Conservation (phyloP, 1,139 yeast species). For the Citeromyces siamensis region DNA sequence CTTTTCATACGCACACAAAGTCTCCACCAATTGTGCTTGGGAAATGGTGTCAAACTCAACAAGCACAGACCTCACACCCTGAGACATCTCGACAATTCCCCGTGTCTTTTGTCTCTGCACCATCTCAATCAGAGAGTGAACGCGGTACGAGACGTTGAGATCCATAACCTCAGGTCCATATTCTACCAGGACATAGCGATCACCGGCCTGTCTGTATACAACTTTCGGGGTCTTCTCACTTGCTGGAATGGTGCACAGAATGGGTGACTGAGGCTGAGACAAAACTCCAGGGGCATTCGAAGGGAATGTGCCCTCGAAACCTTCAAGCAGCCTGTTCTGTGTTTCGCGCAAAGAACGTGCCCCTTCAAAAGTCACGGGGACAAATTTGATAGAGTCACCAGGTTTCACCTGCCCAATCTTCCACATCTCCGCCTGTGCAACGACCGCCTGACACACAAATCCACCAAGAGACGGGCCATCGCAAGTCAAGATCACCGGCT, state of each 20-base stretch:
- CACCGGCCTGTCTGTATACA: conserved; percentile 94
- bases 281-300: conserved; percentile 27
- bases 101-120: conserved; percentile 50
- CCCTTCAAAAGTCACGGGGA: conserved; percentile 56
- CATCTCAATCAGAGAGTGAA: conserved; percentile 68
- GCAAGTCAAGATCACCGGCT: conserved; percentile 91
- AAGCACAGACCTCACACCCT: conserved; percentile 90
- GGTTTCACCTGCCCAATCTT: conserved; percentile 96
- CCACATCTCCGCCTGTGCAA: conserved; percentile 95
- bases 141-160: conserved; percentile 73
- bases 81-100: conserved; percentile 92
- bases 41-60: conserved; percentile 61
- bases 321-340: conserved; percentile 33
- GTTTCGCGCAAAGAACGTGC: conserved; percentile 52
- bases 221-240: conserved; percentile 49
- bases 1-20: conserved; percentile 61
- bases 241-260: conserved; percentile 37
- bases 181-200: conserved; percentile 80
- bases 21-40: conserved; percentile 49
- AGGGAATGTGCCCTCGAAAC: conserved; percentile 10
- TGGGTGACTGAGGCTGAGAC: conserved; percentile 43
- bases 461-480: conserved; percentile 98
- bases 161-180: conserved; percentile 87
- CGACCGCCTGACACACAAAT: conserved; percentile 92
- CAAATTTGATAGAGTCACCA: conserved; percentile 74